These are phyloP conservation scores for Kluyveromyces wickerhamii DNA, from an alignment of 805 yeast genomes.

Conservation along the genomic window DNA sequence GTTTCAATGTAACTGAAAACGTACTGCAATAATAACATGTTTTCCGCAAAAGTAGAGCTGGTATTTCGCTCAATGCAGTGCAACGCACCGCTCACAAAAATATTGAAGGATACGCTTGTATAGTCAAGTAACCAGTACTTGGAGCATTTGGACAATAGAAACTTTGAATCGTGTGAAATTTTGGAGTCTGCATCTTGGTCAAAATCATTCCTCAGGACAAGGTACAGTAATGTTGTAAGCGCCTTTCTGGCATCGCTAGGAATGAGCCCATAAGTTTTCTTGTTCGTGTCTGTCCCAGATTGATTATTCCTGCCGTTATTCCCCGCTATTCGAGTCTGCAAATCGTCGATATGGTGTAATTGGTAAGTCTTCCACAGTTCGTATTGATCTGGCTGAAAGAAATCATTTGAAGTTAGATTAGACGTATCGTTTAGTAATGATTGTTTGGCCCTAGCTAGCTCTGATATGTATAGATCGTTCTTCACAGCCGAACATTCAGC, in stretches of 20 bases:
- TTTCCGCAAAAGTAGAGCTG: constrained; percentile 32
- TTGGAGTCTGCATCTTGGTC: constrained; percentile 5
- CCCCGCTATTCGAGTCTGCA: constrained; percentile 21
- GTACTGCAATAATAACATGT: constrained; percentile 22
- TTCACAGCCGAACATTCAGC: constrained; percentile 16
- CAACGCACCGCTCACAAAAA: neutral
- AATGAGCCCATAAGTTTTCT: constrained; percentile 21
- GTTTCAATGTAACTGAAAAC: constrained; percentile 29
- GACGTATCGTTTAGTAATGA: constrained; percentile 23
- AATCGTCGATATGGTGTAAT: constrained; percentile 22
- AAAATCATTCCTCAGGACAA: constrained; percentile 37
- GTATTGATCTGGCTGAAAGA: constrained; percentile 29
- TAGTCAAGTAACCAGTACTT: constrained; percentile 52
- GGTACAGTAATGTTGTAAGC: constrained; percentile 34
- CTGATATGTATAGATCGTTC: constrained; percentile 16
- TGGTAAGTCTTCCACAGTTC: constrained; percentile 37
- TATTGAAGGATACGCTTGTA: neutral
- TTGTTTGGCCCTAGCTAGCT: constrained; percentile 9
- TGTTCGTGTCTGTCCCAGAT: neutral
- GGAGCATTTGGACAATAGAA: constrained; percentile 38
- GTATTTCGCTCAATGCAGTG: constrained; percentile 30
- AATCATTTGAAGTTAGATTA: constrained; percentile 30
- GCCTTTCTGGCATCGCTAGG: constrained; percentile 37
- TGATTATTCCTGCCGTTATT: constrained; percentile 2
- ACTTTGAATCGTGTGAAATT: constrained; percentile 27